Base-by-base conservation (phyloP, 2,329 filamentous ascomycete species). In the Cladosporium austrohemisphaericum region DNA sequence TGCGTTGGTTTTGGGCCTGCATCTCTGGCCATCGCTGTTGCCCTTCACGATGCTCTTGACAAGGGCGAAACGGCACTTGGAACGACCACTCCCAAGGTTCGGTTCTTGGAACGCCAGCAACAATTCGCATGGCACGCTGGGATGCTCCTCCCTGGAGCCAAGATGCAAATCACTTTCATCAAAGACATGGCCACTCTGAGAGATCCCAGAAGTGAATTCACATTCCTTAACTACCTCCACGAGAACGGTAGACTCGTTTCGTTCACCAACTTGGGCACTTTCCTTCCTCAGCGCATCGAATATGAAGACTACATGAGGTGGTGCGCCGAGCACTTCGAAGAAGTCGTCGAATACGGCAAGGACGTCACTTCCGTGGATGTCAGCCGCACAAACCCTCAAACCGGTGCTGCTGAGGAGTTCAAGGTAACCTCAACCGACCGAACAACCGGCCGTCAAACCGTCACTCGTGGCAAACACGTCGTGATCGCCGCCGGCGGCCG, bases 151-250 rank as follows among this genome's bases (percentile, higher is more conserved):
- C 88, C 90, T 0, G 91, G 90, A 4, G 88, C 91, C 45, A 90
- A 86, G 71, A 97, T 97, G 92, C 92, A 97, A 67, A 97, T 97
- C 60, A 94, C 88, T 8, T 97, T 95, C 73, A 79, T 97, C 72
- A 97, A 97, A 73, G 92, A 97, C 65, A 80, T 97, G 68, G 92
- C 92, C 3, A 93, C 88, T 3, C 76, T 95, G 58, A 80, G 92
- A 51, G 84, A 97, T 65, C 92, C 92, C 6, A 81, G 86, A 55
- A 95, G 88, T 57, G 80, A 90, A 61, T 97, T 97, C 69, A 97
- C 92, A 11, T 97, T 96, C 71, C 75, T 95, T 64, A 96, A 96
- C 71, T 97, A 97, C 68, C 80, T 97, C 10, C 86, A 94, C 71
- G 71, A 79, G 59, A 85, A 94, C 60, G 78, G 78, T 49, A 80